Base-by-base conservation (phyloP, 208 protist genomes). In the Trypanosoma vivax region DNA sequence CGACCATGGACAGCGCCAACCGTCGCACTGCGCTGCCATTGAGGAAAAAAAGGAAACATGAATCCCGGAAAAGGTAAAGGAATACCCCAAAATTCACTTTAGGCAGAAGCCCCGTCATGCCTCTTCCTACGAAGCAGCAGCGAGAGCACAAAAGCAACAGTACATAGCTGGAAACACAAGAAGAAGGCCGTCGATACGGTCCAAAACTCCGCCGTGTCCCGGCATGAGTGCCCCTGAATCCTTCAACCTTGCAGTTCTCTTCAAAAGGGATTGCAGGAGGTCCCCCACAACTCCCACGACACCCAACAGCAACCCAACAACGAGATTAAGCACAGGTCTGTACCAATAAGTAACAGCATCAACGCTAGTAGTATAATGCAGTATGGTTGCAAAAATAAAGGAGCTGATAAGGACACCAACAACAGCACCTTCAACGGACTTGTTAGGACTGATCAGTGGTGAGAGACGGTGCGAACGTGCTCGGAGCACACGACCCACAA, bases 181-280 rank as follows among this genome's bases (percentile, higher is more conserved):
- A 10, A 96, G 69, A 50, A 90, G 62, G 21, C 87, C 87, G 48
- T 94, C 87, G 33, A 96, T 73, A 50, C 87, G 72, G 52, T 96
- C 88, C n/a, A 96, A 73, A 34, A 95, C 73, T 28, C 88, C 90
- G 43, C 90, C 88, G 53, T 96, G 88, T 2, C 86, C 90, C 25
- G 86, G 88, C 16, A 96, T 76, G 37, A 90, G 77, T 28, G 74
- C 60, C 5, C 88, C 88, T 5, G 81, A 63, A 42, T 96, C 90
- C 62, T 96, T 96, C 34, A 96, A 72, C 5, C 61, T 58, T 4
- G 83, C 84, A 11, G 70, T 60, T 41, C 90, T 80, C 76, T 96
- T 96, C 18, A 95, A 55, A 6, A 94, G 65, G 5, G 85, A 94
- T 65, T 96, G 82, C 19, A 90, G 53, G 34, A 96, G 61, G 47